Evolutionary conservation across 2,329 filamentous ascomycete species (phyloP).

Genomic region (Stachybotrys echinatus): DNA sequence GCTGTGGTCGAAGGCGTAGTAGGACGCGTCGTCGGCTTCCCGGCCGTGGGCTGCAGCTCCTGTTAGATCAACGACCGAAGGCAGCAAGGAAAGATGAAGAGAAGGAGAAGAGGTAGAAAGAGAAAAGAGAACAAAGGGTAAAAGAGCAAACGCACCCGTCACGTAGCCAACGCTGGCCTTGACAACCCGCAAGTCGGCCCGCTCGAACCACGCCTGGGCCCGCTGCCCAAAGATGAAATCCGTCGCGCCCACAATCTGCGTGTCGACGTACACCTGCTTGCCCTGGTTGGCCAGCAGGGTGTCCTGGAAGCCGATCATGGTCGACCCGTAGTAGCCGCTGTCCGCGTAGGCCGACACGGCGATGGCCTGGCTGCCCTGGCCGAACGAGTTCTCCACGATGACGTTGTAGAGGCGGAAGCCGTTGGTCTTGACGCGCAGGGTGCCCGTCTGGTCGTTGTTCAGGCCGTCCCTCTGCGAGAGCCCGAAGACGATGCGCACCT

Average conservation of each 20-base stretch:
- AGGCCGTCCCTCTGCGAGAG: constrained; percentile 35
- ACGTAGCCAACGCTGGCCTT: constrained; percentile 30
- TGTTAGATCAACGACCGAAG: neutral
- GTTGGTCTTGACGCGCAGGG: constrained; percentile 36
- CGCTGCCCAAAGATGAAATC: constrained; percentile 45
- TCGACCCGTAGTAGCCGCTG: constrained; percentile 41
- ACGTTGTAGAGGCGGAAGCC: constrained; percentile 60
- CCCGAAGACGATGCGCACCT: constrained; percentile 44
- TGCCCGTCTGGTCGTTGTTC: constrained; percentile 48
- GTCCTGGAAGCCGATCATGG: constrained; percentile 43
- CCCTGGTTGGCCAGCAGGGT: constrained; percentile 38
- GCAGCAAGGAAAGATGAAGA: neutral
- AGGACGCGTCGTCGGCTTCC: constrained; percentile 25
- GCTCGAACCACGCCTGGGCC: constrained; percentile 38
- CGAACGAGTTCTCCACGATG: constrained; percentile 42
- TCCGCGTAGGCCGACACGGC: constrained; percentile 37
- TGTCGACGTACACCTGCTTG: constrained; percentile 40
- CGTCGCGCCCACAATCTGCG: constrained; percentile 40
- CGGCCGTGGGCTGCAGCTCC: constrained; percentile 33
- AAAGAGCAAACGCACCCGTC: constrained; percentile 25
- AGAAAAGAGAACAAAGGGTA: neutral
- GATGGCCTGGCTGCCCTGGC: constrained; percentile 41
- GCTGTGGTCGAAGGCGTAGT: constrained; percentile 42
- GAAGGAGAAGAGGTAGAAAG: neutral
- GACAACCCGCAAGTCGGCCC: constrained; percentile 32